Evolutionary conservation across 257 asterid species (phyloP).

Genomic region (Lithospermum erythrorhizon): DNA sequence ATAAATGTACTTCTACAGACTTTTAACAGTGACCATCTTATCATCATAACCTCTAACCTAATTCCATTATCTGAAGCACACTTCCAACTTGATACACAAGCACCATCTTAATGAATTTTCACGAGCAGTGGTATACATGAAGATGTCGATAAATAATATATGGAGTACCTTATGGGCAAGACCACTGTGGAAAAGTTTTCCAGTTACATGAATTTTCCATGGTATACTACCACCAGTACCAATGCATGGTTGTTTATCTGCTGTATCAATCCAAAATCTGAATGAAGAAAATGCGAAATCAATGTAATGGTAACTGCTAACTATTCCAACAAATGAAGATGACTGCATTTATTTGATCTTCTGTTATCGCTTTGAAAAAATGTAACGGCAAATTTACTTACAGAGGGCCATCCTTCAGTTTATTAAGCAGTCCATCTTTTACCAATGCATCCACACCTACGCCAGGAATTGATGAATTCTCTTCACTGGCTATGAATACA

Average conservation of each 20-base stretch:
- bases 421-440: constrained; percentile 73
- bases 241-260: constrained; percentile 99
- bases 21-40: background rate
- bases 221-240: constrained; percentile 99
- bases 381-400: constrained; percentile 22
- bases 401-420: constrained; percentile 83
- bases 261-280: constrained; percentile 98
- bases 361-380: background rate
- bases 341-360: background rate
- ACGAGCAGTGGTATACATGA: background rate
- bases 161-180: constrained; percentile 68
- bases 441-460: constrained; percentile 94
- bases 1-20: background rate
- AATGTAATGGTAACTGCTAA: background rate
- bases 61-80: no score
- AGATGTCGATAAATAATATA: background rate
- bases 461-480: constrained; percentile 91
- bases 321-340: background rate
- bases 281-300: constrained; percentile 5
- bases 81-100: background rate
- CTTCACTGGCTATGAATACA: constrained; percentile 96
- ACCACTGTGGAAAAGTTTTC: constrained; percentile 98
- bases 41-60: background rate
- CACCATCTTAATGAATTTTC: background rate
- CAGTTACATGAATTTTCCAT: constrained; percentile 74